Evolutionary conservation across 306 rosid species (phyloP).

Genomic region (Citrullus amarus): DNA sequence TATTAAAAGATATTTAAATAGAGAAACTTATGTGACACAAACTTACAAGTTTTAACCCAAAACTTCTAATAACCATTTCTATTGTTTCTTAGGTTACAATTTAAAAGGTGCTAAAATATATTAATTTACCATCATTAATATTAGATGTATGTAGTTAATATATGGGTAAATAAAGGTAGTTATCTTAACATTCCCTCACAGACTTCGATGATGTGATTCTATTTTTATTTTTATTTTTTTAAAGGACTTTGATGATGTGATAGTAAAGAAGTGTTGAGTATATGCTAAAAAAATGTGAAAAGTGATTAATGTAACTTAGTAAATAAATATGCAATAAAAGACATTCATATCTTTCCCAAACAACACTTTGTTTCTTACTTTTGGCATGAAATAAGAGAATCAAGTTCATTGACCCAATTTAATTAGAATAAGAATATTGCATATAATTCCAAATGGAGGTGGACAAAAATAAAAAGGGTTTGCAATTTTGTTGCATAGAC

Average conservation of each 20-base stretch:
- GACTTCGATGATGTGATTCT: not conserved
- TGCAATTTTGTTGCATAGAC: not conserved
- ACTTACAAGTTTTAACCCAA: too few relatives aligned
- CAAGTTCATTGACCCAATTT: not conserved
- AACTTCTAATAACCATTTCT: too few relatives aligned
- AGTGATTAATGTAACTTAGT: not conserved
- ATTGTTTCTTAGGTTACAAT: not conserved
- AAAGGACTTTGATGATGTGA: not conserved
- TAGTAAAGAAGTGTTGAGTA: not conserved
- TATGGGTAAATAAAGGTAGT: not conserved
- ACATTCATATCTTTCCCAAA: not conserved
- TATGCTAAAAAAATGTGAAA: not conserved
- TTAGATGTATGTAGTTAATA: not conserved
- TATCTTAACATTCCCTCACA: not conserved
- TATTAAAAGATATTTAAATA: too few relatives aligned
- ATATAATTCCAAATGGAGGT: not conserved
- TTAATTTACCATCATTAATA: not conserved
- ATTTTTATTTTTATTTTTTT: too few relatives aligned
- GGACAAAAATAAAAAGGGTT: not conserved
- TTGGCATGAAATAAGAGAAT: not conserved
- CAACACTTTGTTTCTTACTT: not conserved
- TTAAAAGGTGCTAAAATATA: not conserved
- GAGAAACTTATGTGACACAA: too few relatives aligned
- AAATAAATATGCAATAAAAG: not conserved
- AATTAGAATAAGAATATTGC: not conserved